Conservation (phyloP, 2,329 filamentous ascomycete genomes). For the Aspergillus viridinutans region DNA sequence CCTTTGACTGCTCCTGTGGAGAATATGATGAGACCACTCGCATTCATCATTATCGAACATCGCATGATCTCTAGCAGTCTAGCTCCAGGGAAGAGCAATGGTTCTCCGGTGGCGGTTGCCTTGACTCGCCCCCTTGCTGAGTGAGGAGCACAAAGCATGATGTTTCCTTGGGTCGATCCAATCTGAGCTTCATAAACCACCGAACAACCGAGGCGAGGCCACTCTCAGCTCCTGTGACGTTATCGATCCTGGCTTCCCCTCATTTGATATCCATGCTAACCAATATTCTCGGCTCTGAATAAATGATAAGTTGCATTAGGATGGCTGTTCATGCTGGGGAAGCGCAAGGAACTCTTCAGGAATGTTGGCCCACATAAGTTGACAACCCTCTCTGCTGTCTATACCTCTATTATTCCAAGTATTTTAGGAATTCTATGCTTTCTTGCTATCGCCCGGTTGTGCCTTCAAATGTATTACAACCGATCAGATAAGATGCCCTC, state of each 20-base stretch:
- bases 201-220: not conserved
- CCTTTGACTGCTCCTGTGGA: not conserved
- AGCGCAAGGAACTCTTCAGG: too few relatives aligned
- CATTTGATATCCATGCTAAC: not conserved
- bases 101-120: not conserved
- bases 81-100: not conserved
- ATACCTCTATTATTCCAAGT: not conserved
- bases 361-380: too few relatives aligned
- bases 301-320: not conserved
- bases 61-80: not conserved
- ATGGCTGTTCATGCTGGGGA: too few relatives aligned
- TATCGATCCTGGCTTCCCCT: not conserved
- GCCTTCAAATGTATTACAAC: not conserved
- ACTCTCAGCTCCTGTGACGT: not conserved
- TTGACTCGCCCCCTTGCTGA: too few relatives aligned
- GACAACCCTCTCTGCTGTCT: not conserved
- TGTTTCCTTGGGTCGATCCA: not conserved
- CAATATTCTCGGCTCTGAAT: not conserved
- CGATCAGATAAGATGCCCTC: conserved; percentile 18
- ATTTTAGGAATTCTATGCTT: not conserved
- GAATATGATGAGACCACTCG: not conserved
- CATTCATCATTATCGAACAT: not conserved
- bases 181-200: not conserved
- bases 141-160: not conserved
- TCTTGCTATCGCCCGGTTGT: not conserved